Evolutionary conservation across 2,329 filamentous ascomycete genomes (phyloP), one percentile per base, ranked within the genome.

Genomic region (Pseudogymnoascus sp.): DNA sequence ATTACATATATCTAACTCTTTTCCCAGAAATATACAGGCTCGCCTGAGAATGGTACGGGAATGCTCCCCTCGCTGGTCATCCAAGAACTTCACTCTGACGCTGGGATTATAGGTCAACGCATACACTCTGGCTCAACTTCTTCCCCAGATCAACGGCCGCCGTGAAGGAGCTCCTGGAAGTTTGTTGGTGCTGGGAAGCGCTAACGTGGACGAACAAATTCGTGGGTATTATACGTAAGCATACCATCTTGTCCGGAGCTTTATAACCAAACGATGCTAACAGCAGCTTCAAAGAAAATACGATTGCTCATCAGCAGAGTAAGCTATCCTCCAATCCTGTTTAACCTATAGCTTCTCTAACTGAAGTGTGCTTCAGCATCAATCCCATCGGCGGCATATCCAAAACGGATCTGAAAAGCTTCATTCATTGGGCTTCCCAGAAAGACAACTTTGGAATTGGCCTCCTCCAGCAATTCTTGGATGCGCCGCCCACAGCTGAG

Each of bases 141-240:
- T 89, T 0, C 85, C 86, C 0, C 83, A 80, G 2, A 80, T 83
- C 2, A 81, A 87, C 11, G 76, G 82, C 5, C 76, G 81, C 2
- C 45, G 25, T 16, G 45, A 55, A 55, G 45, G 45, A 3, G 25
- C 45, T n/a, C 63, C 62, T 12, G 83, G 84, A 3, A 83, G 82
- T 14, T 76, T 90, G 0, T 77, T 91, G 2, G 86, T 91, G 0
- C 78, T 91, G 0, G 88, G 86, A 14, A 83, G 80, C 18, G 85
- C 84, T 1, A 90, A 90, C 68, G 87, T 89, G 3, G 86, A 83
- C 67, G 83, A 83, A 65, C 71, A 63, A 41, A 73, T 84, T 25
- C 76, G 80, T 28, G 81, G 79, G 11, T 73, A 90, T 71, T 76
- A 55, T 33, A 55, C 45, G 25, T 55, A 55, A 18, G 45, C 9